A percentile compares a stretch with the other conserved stretches of the same genome.
phyloP scores from a whole-genome alignment of 306 rosid species.

The Parietaria judaica region DNA sequence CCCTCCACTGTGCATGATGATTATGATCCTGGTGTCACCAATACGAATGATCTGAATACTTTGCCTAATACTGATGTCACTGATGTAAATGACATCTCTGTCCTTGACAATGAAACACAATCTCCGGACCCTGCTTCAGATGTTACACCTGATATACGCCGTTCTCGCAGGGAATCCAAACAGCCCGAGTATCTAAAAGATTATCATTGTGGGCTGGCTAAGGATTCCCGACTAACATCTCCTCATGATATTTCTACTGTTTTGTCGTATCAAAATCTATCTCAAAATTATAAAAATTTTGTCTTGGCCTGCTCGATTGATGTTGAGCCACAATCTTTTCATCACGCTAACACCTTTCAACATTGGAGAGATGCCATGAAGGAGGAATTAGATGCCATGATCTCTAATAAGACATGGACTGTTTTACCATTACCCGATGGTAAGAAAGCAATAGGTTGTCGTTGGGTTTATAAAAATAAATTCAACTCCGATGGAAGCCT shows the following conservation, averaged over 20 bases:
- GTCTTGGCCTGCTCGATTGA: background rate
- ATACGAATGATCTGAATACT: too few relatives aligned
- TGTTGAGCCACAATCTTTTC: background rate
- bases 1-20: too few relatives aligned
- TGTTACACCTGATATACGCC: too few relatives aligned
- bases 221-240: background rate
- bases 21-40: too few relatives aligned
- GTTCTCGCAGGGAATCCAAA: too few relatives aligned
- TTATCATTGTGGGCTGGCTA: too few relatives aligned
- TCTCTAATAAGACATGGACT: background rate
- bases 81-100: too few relatives aligned
- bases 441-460: background rate
- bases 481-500: background rate
- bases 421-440: background rate
- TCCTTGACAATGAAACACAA: too few relatives aligned
- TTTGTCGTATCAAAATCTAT: background rate
- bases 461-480: slow-evolving; percentile 5
- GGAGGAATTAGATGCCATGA: background rate
- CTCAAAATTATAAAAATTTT: background rate
- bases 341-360: background rate
- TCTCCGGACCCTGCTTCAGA: background rate
- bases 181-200: too few relatives aligned
- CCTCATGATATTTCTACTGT: background rate
- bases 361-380: background rate
- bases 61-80: too few relatives aligned